Percentiles rank a stretch among this genome's conserved stretches.
phyloP scores from a whole-genome alignment of 108 stramenopile genomes.

The Cyclotella baltica region DNA sequence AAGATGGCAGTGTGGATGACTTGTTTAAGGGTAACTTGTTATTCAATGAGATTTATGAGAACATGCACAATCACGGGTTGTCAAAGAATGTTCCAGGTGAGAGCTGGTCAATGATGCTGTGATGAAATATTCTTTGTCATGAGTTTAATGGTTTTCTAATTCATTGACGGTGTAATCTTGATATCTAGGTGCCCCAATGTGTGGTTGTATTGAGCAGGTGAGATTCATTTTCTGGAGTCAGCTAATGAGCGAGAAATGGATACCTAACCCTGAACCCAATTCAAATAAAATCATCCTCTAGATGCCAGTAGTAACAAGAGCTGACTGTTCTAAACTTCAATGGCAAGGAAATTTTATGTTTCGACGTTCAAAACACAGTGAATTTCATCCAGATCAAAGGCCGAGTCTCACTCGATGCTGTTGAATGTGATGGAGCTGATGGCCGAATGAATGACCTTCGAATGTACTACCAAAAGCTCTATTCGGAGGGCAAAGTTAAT shows the following conservation, averaged over 20 bases:
- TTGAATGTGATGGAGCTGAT: conserved; percentile 4
- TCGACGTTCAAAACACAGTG: background rate
- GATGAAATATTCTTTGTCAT: background rate
- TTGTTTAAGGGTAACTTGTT: conserved; percentile 12
- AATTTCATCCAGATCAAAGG: background rate
- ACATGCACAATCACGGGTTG: conserved; percentile 5
- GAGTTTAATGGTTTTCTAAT: background rate
- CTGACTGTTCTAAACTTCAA: conserved; percentile 9
- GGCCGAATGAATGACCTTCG: background rate
- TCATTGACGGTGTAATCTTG: background rate
- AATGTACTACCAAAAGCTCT: conserved; percentile 8
- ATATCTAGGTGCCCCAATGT: conserved; percentile 6
- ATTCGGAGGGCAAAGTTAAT: conserved; percentile 6
- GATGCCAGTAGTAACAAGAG: conserved; percentile 13
- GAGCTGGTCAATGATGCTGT: background rate
- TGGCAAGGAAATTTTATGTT: background rate
- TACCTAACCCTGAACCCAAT: background rate
- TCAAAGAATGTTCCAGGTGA: conserved; percentile 5
- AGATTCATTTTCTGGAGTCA: background rate
- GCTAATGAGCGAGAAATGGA: background rate
- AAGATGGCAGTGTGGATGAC: background rate
- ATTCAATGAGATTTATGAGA: conserved; percentile 5
- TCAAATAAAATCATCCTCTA: background rate
- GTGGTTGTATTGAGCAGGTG: conserved; percentile 16
- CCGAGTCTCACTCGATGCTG: background rate